These are phyloP conservation scores for Schrenkiella parvula DNA, from an alignment of 345 rosid genomes.

Conservation along the genomic window DNA sequence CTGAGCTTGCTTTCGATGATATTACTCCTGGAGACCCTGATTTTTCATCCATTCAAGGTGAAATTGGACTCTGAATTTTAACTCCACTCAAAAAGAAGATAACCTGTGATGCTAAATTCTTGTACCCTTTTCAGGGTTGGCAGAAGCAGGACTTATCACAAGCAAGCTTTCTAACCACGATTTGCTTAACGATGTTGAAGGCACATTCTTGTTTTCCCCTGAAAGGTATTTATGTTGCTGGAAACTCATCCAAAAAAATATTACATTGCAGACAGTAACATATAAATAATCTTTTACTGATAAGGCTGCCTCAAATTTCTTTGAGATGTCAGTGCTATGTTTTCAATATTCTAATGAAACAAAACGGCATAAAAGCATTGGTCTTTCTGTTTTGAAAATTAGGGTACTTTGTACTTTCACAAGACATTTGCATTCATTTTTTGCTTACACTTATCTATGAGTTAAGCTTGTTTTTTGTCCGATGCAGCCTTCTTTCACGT, in stretches of 20 bases:
- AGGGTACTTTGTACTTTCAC: neutral
- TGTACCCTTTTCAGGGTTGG: constrained; percentile 70
- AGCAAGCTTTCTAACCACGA: constrained; percentile 88
- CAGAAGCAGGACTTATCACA: constrained; percentile 94
- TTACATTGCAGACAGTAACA: neutral
- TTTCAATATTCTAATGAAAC: neutral
- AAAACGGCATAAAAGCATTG: neutral
- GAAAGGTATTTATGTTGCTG: constrained; percentile 52
- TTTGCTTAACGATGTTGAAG: constrained; percentile 51
- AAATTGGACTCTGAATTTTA: constrained; percentile 6
- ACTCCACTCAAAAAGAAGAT: neutral
- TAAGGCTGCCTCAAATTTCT: neutral
- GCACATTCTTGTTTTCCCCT: constrained; percentile 66
- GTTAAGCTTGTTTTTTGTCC: constrained; percentile 14
- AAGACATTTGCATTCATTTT: neutral
- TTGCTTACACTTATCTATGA: neutral
- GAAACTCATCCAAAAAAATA: constrained; percentile 4
- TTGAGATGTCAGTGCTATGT: neutral
- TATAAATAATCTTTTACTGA: neutral
- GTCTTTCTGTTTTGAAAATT: neutral
- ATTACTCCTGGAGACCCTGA: constrained; percentile 85
- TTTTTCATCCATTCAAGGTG: constrained; percentile 93
- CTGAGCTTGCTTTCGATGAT: constrained; percentile 90
- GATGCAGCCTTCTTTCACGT: constrained; percentile 76
- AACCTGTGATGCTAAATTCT: constrained; percentile 13